Percentiles rank a stretch among this genome's conserved stretches.
These are phyloP conservation scores for Elsinoe necatrix DNA, from an alignment of 2,329 filamentous ascomycete genomes.

Conservation along the genomic window DNA sequence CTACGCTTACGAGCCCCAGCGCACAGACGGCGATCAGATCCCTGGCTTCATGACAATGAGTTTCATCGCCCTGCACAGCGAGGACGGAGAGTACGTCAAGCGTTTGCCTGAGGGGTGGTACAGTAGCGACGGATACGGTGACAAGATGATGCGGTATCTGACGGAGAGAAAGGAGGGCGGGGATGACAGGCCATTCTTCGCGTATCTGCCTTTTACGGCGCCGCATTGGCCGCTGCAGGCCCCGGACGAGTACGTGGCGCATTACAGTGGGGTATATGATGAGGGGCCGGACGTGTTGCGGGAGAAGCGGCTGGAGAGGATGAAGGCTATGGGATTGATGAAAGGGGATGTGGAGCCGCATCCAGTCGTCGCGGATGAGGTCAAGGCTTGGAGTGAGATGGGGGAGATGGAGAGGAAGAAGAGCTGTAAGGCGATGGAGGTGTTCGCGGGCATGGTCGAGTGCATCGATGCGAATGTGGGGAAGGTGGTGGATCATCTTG, in stretches of 20 bases:
- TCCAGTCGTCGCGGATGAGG: conserved; percentile 42
- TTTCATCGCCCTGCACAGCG: conserved; percentile 33
- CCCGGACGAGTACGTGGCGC: conserved; percentile 45
- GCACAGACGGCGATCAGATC: conserved; percentile 29
- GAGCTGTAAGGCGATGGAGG: conserved; percentile 50
- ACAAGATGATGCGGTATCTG: conserved; percentile 34
- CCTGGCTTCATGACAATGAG: conserved; percentile 37
- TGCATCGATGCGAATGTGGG: conserved; percentile 53
- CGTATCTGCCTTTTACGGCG: conserved; percentile 53
- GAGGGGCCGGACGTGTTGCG: conserved; percentile 52
- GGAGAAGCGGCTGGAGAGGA: conserved; percentile 43
- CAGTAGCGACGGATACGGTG: conserved; percentile 32
- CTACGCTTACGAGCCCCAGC: conserved; percentile 46
- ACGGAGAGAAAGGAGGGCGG: conserved; percentile 30
- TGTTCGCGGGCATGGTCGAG: conserved; percentile 57
- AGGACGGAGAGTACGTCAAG: conserved; percentile 34
- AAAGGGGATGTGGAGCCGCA: conserved; percentile 43
- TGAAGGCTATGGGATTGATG: conserved; percentile 52
- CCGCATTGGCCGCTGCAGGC: conserved; percentile 58
- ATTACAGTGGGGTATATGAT: conserved; percentile 53
- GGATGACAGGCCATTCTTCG: conserved; percentile 47
- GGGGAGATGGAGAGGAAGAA: conserved; percentile 39
- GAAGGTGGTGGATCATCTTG: conserved; percentile 49
- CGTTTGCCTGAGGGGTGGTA: conserved; percentile 34
- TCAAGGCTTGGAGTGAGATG: conserved; percentile 43